Evolutionary conservation across 495 filamentous ascomycete genomes (phyloP), one percentile per base, ranked within the genome.

Genomic region (Tetracladium setigerum): DNA sequence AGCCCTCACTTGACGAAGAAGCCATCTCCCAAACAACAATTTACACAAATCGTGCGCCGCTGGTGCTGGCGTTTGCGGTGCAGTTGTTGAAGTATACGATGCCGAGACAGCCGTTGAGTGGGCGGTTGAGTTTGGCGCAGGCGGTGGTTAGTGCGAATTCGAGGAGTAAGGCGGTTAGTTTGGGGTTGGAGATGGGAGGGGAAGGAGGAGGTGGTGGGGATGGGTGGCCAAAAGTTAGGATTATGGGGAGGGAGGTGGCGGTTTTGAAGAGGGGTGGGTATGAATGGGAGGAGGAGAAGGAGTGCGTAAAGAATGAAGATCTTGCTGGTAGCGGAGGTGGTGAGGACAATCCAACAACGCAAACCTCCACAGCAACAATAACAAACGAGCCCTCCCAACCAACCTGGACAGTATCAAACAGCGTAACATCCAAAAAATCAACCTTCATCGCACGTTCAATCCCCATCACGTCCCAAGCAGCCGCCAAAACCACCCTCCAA

Each of bases 61-160:
- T 94, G 19, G 82, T 91, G 9, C 67, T 94, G 14, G 87, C 87
- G 6, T 92, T 91, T 64, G 84, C 84, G 1, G 75, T 89, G 13
- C 74, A 74, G 48, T 60, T 90, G 41, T 55, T 90, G 38, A 82
- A 82, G 43, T 79, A 82, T 56, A 89, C 87, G 0, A 90, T 87
- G 81, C 84, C 87, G 0, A 79, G 83, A 49, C 87, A 94, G 59
- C 87, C 87, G 4, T 68, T 82, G n/a, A 89, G 84, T 5, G 87
- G 86, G 53, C 71, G 86, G 35, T 63, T 92, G 17, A 90, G 86
- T 59, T 66, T 94, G 17, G 85, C 76, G 0, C 86, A 91, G 58
- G 86, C 84, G 1, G 77, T 89, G 7, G 83, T 90, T 17, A 88
- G 86, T 57, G 77, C 78, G 31, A 89, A 89, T 54, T 85, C 79